Base-by-base conservation (phyloP, 2,329 filamentous ascomycete species). In the Xenoacremonium recifei region DNA sequence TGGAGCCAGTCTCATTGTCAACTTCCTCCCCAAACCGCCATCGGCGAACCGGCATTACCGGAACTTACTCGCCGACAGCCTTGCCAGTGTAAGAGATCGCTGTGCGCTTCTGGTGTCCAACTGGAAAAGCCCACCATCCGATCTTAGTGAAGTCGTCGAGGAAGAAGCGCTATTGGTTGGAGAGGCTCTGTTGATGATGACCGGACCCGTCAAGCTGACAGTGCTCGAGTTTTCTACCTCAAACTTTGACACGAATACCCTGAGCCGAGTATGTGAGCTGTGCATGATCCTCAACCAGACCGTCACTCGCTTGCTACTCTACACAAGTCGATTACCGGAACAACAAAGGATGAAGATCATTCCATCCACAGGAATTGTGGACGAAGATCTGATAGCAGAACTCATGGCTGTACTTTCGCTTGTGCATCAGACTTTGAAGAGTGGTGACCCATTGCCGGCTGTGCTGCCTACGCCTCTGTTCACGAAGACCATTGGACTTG, bases 391-490 rank as follows among this genome's bases (percentile, higher is more conserved):
- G n/a, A 68, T 77, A 9, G 72, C 69, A 4, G 73, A 76, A 20
- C 48, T 74, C 37, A 78, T 77, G 74, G 70, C 71, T 1, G 71
- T 76, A 3, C 51, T 77, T 1, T 61, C 59, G 2, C 64, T 76
- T 3, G 53, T 73, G 6, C 71, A 75, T 36, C 71, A 75, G 37
- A 59, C 71, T 2, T 52, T 78, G 12, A 65, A 69, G 16, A 75
- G 71, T 0, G 73, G 71, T 0, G 65, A 67, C n/a, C 63, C 75
- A 1, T 50, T 75, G 1, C 74, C 74, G 0, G 69, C 73, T 38
- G 59, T 72, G 3, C 48, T 77, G 1, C 74, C 74, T 0, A 67
- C 69, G 2, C 75, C 74, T 3, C 49, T 77, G 17, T 51, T 74
- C 1, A 60, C 64, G 3, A 63, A 65, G 3, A 59, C 58, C 12